A percentile compares a stretch with the other conserved stretches of the same genome.
Conservation (phyloP, 768 basidiomycete species). For the Albatrellus ellisii region DNA sequence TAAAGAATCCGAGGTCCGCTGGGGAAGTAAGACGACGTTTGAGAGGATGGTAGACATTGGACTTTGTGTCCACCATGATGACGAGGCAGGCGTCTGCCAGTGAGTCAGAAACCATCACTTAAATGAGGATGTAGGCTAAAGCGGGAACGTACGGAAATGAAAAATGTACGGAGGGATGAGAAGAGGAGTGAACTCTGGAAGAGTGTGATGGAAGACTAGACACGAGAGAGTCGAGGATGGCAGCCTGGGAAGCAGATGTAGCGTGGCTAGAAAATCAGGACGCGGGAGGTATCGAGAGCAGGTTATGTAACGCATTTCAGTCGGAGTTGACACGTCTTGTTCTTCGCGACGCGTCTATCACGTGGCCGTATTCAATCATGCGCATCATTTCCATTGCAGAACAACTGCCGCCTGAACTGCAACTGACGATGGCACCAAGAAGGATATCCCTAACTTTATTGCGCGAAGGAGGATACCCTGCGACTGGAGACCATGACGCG, state of each 20-base stretch:
- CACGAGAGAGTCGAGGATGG: background rate
- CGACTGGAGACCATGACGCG: too few relatives aligned
- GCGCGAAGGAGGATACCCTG: too few relatives aligned
- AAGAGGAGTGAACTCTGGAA: background rate
- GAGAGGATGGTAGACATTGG: slow-evolving; percentile 8
- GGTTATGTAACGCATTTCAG: slow-evolving; percentile 19
- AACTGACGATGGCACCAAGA: too few relatives aligned
- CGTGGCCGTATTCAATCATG: slow-evolving; percentile 20
- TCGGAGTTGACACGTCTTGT: slow-evolving; percentile 29
- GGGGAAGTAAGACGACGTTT: slow-evolving; percentile 38
- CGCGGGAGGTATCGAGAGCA: background rate
- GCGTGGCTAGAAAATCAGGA: background rate
- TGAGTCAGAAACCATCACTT: background rate
- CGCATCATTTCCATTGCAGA: background rate
- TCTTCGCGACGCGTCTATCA: slow-evolving; percentile 25
- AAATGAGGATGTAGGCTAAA: slow-evolving; percentile 5
- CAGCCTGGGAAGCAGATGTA: background rate
- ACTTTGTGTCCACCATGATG: slow-evolving; percentile 8
- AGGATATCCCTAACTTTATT: too few relatives aligned
- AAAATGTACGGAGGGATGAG: slow-evolving; percentile 1
- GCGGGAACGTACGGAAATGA: slow-evolving; percentile 5
- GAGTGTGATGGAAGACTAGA: background rate
- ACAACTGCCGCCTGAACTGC: too few relatives aligned
- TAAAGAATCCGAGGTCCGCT: slow-evolving; percentile 47
- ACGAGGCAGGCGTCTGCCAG: background rate